A percentile compares a stretch with the other conserved stretches of the same genome.
Evolutionary conservation across 495 filamentous ascomycete species (phyloP).

Genomic region (Tuber melanosporum): DNA sequence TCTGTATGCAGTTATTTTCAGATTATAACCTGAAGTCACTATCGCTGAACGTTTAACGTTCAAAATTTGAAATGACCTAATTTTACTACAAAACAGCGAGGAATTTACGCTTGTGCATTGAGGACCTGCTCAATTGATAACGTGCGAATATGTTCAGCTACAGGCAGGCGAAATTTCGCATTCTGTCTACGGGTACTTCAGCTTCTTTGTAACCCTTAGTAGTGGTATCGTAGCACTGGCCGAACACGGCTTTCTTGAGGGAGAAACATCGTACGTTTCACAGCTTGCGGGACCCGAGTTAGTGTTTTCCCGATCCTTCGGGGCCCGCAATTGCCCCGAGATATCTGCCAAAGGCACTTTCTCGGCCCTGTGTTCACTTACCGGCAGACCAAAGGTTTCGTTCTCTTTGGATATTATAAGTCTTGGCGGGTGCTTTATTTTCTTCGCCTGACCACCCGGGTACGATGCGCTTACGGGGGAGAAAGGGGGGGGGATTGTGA

Average conservation of each 20-base stretch:
- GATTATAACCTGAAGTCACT: background rate
- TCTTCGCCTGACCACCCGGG: background rate
- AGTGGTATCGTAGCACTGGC: background rate
- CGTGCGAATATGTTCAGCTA: background rate
- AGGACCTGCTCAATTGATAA: background rate
- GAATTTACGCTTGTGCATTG: background rate
- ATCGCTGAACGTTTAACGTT: background rate
- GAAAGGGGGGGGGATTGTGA: background rate
- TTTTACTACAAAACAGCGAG: background rate
- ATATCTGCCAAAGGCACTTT: background rate
- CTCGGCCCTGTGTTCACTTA: too few species aligned
- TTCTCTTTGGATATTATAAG: too few species aligned
- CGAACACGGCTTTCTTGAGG: background rate
- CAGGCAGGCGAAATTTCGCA: background rate
- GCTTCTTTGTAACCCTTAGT: background rate
- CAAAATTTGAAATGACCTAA: background rate
- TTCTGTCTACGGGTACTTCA: background rate
- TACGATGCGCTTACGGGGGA: background rate
- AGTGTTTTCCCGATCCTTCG: background rate
- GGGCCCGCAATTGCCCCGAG: background rate
- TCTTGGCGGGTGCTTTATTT: background rate
- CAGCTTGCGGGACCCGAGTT: background rate
- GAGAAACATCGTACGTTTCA: background rate
- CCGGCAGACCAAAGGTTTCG: too few species aligned
- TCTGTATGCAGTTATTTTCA: background rate